Conservation (phyloP, 805 yeast species). For the Teunomyces stri region DNA sequence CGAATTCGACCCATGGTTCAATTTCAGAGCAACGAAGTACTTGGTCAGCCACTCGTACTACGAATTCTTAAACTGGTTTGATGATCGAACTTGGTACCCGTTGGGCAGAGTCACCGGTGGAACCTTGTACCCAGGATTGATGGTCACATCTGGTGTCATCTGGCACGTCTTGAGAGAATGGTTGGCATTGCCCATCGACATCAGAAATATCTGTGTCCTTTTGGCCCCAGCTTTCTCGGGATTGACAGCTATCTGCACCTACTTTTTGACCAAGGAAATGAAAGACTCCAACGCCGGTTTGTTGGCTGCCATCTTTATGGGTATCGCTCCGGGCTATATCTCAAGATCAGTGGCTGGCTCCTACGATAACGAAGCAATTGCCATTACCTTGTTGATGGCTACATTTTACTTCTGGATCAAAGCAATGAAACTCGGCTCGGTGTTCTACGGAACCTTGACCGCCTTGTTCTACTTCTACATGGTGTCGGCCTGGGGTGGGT, state of each 20-base stretch:
- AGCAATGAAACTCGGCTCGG: conserved; percentile 86
- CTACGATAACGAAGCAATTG: conserved; percentile 98
- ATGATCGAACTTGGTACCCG: conserved; percentile 98
- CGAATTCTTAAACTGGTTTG: conserved; percentile 96
- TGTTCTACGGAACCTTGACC: conserved; percentile 76
- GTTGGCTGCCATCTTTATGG: conserved; percentile 90
- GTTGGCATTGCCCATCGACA: conserved; percentile 82
- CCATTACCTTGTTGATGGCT: conserved; percentile 91
- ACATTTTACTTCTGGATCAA: conserved; percentile 96
- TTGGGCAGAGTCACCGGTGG: conserved; percentile 99
- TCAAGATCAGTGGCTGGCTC: conserved; percentile 98
- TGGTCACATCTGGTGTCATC: conserved; percentile 94
- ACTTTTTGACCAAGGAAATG: conserved; percentile 83
- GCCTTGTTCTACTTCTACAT: conserved; percentile 93
- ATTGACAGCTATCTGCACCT: conserved; percentile 86
- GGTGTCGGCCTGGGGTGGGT: conserved; percentile 99
- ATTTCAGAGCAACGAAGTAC: conserved; percentile 93
- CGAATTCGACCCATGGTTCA: conserved; percentile 97
- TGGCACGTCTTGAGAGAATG: conserved; percentile 65
- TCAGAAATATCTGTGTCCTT: conserved; percentile 92
- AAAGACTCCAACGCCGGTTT: conserved; percentile 88
- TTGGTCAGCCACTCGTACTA: conserved; percentile 79
- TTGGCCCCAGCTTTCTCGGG: conserved; percentile 97
- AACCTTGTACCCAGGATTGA: conserved; percentile 93
- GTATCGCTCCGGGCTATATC: conserved; percentile 97